A percentile compares a stretch with the other conserved stretches of the same genome.
These are phyloP conservation scores for Tricharina praecox DNA, from an alignment of 495 filamentous ascomycete genomes.

Conservation along the genomic window DNA sequence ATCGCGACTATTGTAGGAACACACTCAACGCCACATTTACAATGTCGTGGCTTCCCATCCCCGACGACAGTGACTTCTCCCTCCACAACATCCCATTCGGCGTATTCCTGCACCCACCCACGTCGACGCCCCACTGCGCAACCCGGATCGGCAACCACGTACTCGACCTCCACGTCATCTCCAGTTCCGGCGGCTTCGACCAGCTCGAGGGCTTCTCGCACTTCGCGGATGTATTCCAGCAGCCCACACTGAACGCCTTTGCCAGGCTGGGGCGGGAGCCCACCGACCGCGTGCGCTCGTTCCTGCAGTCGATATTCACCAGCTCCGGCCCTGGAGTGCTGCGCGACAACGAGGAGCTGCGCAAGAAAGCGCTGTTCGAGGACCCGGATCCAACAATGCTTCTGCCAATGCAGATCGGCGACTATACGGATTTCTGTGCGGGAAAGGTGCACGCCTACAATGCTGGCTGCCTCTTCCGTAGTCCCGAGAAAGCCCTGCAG, in stretches of 20 bases:
- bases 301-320: conserved; percentile 55
- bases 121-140: conserved; percentile 51
- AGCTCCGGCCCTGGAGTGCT: conserved; percentile 40
- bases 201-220: conserved; percentile 29
- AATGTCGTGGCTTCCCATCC: conserved; percentile 47
- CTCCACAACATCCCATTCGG: conserved; percentile 86
- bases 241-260: conserved; percentile 61
- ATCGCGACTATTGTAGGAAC: neutral
- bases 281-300: conserved; percentile 54
- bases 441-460: conserved; percentile 76
- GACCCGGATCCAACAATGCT: conserved; percentile 34
- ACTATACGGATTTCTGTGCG: conserved; percentile 97
- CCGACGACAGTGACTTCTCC: conserved; percentile 55
- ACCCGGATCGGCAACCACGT: conserved; percentile 59
- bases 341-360: conserved; percentile 38
- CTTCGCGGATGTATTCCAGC: conserved; percentile 8
- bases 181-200: conserved; percentile 38
- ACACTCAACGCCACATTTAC: neutral
- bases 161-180: conserved; percentile 56
- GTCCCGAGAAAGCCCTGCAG: conserved; percentile 60
- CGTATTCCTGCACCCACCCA: conserved; percentile 48
- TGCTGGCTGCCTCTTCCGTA: conserved; percentile 69
- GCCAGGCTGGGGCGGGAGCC: conserved; percentile 56
- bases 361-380: conserved; percentile 36
- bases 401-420: conserved; percentile 72